Conservation (phyloP, 352 stramenopile species). For the Pythium rishiriense region DNA sequence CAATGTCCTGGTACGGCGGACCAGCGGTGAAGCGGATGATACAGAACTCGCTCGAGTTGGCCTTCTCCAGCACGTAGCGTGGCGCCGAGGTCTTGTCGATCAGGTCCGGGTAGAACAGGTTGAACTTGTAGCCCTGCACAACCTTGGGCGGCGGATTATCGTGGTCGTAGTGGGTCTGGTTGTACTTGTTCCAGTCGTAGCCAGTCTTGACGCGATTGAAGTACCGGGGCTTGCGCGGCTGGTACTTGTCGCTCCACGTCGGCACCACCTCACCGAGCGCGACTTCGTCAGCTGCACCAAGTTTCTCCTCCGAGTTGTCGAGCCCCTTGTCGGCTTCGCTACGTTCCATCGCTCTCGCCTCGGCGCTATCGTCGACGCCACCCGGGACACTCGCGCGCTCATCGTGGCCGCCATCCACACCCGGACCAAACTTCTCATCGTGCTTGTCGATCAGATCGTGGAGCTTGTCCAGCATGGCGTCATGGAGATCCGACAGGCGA, state of each 20-base stretch:
- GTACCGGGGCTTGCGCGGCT: conserved; percentile 97
- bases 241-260: conserved; percentile 96
- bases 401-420: conserved; percentile 29
- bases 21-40: conserved; percentile 98
- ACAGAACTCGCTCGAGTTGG: conserved; percentile 94
- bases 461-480: conserved; percentile 93
- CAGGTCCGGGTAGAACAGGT: conserved; percentile 99
- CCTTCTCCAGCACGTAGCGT: conserved; percentile 94
- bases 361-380: conserved; percentile 54
- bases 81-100: conserved; percentile 96
- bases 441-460: conserved; percentile 90
- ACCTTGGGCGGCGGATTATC: conserved; percentile 99
- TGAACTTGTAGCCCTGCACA: conserved; percentile 99
- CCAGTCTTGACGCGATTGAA: conserved; percentile 99
- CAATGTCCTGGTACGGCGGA: conserved; percentile 99
- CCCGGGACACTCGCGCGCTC: conserved; percentile 8
- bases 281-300: conserved; percentile 92
- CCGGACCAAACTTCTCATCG: conserved; percentile 46
- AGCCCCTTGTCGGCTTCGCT: conserved; percentile 60
- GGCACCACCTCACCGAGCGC: conserved; percentile 60
- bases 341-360: conserved; percentile 66
- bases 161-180: conserved; percentile 99
- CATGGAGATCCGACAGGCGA: conserved; percentile 89
- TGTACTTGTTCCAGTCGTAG: conserved; percentile 99
- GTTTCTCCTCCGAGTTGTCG: conserved; percentile 70